Conservation (phyloP, 495 filamentous ascomycete species). For the Aspergillus homomorphus region DNA sequence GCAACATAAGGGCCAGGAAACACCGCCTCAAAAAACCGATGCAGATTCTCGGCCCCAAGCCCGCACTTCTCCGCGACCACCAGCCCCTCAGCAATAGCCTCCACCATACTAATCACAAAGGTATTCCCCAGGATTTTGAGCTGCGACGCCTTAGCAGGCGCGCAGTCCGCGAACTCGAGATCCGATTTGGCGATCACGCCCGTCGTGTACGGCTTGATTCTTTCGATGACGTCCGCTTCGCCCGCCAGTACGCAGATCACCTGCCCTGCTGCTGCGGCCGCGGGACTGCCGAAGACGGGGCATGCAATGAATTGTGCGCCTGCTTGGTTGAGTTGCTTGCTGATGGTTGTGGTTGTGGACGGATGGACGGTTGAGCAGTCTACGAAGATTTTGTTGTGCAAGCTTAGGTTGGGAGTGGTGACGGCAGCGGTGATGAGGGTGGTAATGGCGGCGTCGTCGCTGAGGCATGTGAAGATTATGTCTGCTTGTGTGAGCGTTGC, state of each 20-base stretch:
- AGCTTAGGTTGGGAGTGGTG: no score
- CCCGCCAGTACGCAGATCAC: conserved; percentile 24
- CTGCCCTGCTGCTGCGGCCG: conserved; percentile 20
- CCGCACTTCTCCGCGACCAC: conserved; percentile 71
- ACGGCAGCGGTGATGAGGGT: conserved; percentile 36
- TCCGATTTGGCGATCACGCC: conserved; percentile 22
- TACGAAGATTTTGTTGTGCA: conserved; percentile 24
- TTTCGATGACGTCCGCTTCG: conserved; percentile 5
- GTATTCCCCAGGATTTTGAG: conserved; percentile 77
- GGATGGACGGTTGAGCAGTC: conserved; percentile 30
- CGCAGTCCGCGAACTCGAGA: conserved; percentile 13
- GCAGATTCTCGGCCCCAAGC: conserved; percentile 60
- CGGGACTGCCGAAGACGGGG: conserved; percentile 26
- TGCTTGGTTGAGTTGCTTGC: conserved; percentile 8
- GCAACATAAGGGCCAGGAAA: conserved; percentile 46
- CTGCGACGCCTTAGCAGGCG: conserved; percentile 4
- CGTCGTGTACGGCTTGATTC: conserved; percentile 18
- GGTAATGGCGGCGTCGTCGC: conserved; percentile 62
- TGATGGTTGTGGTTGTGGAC: conserved; percentile 13
- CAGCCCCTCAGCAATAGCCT: conserved; percentile 65
- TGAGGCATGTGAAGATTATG: conserved; percentile 70
- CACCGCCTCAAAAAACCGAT: conserved; percentile 56
- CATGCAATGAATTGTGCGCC: conserved; percentile 20
- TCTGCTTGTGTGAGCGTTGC: conserved; percentile 61
- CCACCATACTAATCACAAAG: conserved; percentile 71